Evolutionary conservation across 2,329 filamentous ascomycete genomes (phyloP).

Genomic region (Curvularia verruculosa): DNA sequence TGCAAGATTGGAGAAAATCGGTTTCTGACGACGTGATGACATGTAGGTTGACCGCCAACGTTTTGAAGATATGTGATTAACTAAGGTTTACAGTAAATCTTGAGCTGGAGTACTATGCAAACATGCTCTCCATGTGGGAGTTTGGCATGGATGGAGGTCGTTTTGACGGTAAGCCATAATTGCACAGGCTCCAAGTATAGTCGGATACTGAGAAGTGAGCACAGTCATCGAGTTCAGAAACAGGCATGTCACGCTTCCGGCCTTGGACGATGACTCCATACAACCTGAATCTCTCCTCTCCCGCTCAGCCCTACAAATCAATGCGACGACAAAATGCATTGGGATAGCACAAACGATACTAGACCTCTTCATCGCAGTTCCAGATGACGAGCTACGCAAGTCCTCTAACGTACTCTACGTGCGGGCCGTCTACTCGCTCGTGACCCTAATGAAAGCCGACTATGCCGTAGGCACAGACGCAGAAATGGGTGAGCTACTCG

Average conservation of each 20-base stretch:
- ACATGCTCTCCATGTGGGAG: slow-evolving; percentile 47
- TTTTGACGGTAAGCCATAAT: slow-evolving; percentile 30
- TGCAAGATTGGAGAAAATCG: slow-evolving; percentile 46
- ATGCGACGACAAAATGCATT: slow-evolving; percentile 46
- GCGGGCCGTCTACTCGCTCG: slow-evolving; percentile 40
- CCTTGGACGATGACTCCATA: slow-evolving; percentile 41
- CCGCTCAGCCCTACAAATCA: slow-evolving; percentile 43
- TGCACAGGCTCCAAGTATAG: neutral
- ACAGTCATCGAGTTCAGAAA: slow-evolving; percentile 43
- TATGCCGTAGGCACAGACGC: slow-evolving; percentile 44
- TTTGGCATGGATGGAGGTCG: slow-evolving; percentile 48
- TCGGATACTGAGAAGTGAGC: neutral
- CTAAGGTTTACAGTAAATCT: slow-evolving; percentile 20
- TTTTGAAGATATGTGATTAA: neutral
- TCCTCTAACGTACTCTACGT: slow-evolving; percentile 41
- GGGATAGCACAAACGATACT: slow-evolving; percentile 41
- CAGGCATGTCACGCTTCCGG: slow-evolving; percentile 42
- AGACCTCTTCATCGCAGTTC: slow-evolving; percentile 36
- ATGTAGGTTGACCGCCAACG: slow-evolving; percentile 19
- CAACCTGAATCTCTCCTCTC: slow-evolving; percentile 44
- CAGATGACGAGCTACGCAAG: slow-evolving; percentile 31
- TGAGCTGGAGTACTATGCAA: slow-evolving; percentile 41
- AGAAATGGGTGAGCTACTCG: slow-evolving; percentile 42
- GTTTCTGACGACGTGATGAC: slow-evolving; percentile 41
- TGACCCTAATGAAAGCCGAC: slow-evolving; percentile 44